Base-by-base conservation (phyloP, 75 land plant species). In the Adiantum capillusveneris region DNA sequence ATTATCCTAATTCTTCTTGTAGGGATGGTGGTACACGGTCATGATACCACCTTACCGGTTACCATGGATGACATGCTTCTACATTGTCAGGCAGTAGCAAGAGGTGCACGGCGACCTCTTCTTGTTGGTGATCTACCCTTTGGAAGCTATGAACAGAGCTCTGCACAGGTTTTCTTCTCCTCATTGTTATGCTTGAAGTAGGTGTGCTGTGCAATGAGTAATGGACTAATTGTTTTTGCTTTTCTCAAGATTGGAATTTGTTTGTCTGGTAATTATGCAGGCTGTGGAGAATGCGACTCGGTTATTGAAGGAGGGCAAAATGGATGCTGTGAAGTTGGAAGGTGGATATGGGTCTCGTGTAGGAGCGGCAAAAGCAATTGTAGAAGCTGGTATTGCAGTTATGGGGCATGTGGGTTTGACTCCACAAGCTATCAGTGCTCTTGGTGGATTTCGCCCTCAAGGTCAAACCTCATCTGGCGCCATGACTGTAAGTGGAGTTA, bases 381-480 rank as follows among this genome's bases (percentile, higher is more conserved):
- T 86, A 17, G 96, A 93, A 63, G 81, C 98, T 44, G 98, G 98
- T 26, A 93, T 93, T 62, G 98, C 98, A 2, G 98, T 89, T 6
- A 93, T 93, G 79, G 98, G 98, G 29, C 98, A 93, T 70, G 98
- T 93, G 0, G 98, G 98, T 16, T 79, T 93, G 17, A 93, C 98
- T 19, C 98, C 98, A 29, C 98, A 93, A 64, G 88, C 98, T 25
- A 93, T 89, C 52, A 93, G 98, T 75, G 98, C 90, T 29, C 73
- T 93, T 19, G 98, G 96, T 28, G 98, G 98, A 25, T 93, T 93
- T 36, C 82, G 96, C 66, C 98, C 98, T 7, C 98, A 93, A 72
- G 98, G 98, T 26, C 84, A 69, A 58, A 89, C 72, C 53, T 66
- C 74, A 11, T 59, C 81, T 20, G 84, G 96, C 77, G 98, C 98